These are phyloP conservation scores for Nelumbo lutea DNA, from an alignment of 164 flowering plant genomes.

Conservation along the genomic window DNA sequence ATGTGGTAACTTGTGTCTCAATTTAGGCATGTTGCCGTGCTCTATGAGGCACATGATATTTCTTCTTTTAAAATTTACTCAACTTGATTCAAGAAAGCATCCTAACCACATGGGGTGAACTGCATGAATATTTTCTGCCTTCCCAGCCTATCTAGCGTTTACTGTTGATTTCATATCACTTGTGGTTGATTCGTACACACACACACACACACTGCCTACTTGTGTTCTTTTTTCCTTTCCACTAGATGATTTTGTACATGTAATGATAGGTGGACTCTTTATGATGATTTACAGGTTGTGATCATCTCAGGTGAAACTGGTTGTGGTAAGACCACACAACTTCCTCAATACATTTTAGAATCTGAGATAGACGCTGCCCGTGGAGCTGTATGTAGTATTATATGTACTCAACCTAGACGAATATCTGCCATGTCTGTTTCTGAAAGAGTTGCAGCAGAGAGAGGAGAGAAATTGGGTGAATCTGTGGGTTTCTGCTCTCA, in stretches of 20 bases:
- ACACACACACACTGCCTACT: too few species aligned
- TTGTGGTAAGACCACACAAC: conserved; percentile 97
- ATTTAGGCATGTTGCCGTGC: too few species aligned
- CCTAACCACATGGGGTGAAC: too few species aligned
- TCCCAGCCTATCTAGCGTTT: too few species aligned
- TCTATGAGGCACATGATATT: too few species aligned
- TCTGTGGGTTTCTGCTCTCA: conserved; percentile 50
- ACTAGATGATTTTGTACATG: background rate
- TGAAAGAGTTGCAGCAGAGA: conserved; percentile 92
- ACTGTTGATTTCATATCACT: too few species aligned
- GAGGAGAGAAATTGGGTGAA: conserved; percentile 92
- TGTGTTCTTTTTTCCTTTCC: too few species aligned
- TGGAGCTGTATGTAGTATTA: conserved; percentile 79
- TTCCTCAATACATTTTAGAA: conserved; percentile 94
- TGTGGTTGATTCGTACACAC: too few species aligned
- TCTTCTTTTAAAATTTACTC: too few species aligned
- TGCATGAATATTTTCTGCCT: too few species aligned
- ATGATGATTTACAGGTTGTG: conserved; percentile 59
- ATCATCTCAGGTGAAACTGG: conserved; percentile 98
- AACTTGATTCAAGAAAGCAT: too few species aligned
- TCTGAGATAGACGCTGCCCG: conserved; percentile 66
- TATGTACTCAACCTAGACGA: conserved; percentile 97
- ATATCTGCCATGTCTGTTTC: conserved; percentile 97
- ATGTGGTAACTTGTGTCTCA: too few species aligned
- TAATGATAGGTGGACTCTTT: background rate